Conservation (phyloP, 176 grass and related monocot species). For the Elymus sibiricus region DNA sequence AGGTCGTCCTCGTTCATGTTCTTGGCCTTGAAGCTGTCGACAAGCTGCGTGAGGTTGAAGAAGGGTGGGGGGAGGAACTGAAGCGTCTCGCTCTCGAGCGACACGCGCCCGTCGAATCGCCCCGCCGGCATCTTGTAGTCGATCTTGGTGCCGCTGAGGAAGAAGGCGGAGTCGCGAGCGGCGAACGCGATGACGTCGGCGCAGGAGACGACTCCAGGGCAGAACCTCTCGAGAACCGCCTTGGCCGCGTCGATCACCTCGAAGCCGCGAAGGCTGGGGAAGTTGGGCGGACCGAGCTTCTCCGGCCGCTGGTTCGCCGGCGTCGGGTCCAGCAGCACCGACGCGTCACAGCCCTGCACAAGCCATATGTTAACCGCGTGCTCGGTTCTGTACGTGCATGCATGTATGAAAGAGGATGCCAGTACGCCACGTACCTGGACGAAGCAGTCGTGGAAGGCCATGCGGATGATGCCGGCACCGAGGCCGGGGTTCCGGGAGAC, state of each 20-base stretch:
- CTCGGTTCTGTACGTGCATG: not conserved
- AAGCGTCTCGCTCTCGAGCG: slow-evolving; percentile 19
- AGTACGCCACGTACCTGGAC: slow-evolving; percentile 30
- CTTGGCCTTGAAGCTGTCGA: slow-evolving; percentile 35
- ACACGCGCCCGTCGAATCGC: slow-evolving; percentile 46
- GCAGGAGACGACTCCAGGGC: slow-evolving; percentile 26
- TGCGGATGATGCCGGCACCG: slow-evolving; percentile 57
- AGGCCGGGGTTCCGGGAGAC: slow-evolving; percentile 7
- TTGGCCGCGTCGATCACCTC: slow-evolving; percentile 52
- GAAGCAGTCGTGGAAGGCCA: slow-evolving; percentile 84
- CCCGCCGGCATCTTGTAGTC: slow-evolving; percentile 27
- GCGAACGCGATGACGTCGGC: slow-evolving; percentile 35
- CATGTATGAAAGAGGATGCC: not conserved
- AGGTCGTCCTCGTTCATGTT: slow-evolving; percentile 31
- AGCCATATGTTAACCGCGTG: not conserved
- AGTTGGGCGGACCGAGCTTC: slow-evolving; percentile 4
- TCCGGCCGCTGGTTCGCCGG: not conserved
- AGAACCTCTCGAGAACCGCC: slow-evolving; percentile 1
- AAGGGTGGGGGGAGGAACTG: not conserved
- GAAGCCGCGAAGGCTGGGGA: slow-evolving; percentile 33
- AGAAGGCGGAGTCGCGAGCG: not conserved
- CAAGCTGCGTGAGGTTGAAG: slow-evolving; percentile 21
- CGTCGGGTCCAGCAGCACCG: slow-evolving; percentile 1
- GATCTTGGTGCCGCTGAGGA: slow-evolving; percentile 2
- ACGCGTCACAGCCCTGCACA: slow-evolving; percentile 10